Base-by-base conservation (phyloP, 2,329 filamentous ascomycete species). In the Colletotrichum noveboracense region DNA sequence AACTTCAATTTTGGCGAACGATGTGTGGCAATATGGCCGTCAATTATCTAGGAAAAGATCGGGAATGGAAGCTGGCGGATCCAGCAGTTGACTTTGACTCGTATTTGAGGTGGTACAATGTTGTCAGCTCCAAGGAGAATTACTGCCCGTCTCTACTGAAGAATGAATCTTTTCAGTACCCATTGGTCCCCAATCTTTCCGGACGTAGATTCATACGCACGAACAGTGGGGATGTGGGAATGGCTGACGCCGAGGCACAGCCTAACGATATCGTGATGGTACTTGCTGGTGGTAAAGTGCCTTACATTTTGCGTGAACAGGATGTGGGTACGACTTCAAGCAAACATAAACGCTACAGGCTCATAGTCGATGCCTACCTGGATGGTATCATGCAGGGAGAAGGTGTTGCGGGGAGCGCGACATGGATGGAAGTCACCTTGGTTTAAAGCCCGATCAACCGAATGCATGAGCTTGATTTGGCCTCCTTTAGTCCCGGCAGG, bases 351-450 rank as follows among this genome's bases (percentile, higher is more conserved):
- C n/a, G 3, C 10, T 56, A 56, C 5, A 4, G 21, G 21, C 14
- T 56, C 0, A 16, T 58, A 3, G 21, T 21, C 8, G 14, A 56
- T 1, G 24, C 55, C 7, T 58, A 58, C 7, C 0, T 58, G 0
- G 21, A 58, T 4, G 55, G 55, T 14, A 26, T 0, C 1, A 58
- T 58, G 55, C 3, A 58, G 21, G 55, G 55, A 26, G 55, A 58
- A 0, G 24, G 0, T 16, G 13, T 28, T 28, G 2, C 21, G 26
- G 0, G 0, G 0, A 13, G 28, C 1, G 24, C 1, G 13, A 4
- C 28, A 4, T 58, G 55, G 4, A 7, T 4, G 18, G 3, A 48
- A 12, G 43, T 48, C 10, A 13, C 6, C 9, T 48, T 48, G 7
- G 7, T 38, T 38, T 38, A 14, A 38, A 38, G 14, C 34, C 6